Conservation (phyloP, 495 filamentous ascomycete genomes). For the Penicillium longicatenatum region DNA sequence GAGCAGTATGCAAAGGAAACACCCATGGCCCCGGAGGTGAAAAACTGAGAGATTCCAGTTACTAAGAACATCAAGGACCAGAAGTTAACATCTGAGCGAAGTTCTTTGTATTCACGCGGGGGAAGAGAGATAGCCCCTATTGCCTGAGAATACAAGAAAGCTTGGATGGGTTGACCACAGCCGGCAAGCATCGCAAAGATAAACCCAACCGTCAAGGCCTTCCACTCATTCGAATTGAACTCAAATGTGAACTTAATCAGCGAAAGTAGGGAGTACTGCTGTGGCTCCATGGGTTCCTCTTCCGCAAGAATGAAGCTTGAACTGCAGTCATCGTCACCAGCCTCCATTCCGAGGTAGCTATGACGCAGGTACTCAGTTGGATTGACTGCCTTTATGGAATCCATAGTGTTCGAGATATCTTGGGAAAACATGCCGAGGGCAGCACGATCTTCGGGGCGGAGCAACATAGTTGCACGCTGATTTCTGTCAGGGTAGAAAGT, state of each 20-base stretch:
- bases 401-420: slow-evolving; percentile 8
- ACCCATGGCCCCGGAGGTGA: slow-evolving; percentile 69
- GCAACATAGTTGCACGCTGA: slow-evolving; percentile 5
- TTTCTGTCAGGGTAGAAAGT: not conserved
- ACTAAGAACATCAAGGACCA: slow-evolving; percentile 96
- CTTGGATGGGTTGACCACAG: slow-evolving; percentile 80
- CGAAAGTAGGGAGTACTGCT: slow-evolving; percentile 76
- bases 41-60: slow-evolving; percentile 77
- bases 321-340: slow-evolving; percentile 67
- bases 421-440: slow-evolving; percentile 20
- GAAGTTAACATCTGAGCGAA: slow-evolving; percentile 75
- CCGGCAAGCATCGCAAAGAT: slow-evolving; percentile 79
- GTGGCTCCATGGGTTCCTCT: slow-evolving; percentile 44
- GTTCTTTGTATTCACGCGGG: slow-evolving; percentile 39
- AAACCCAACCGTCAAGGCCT: slow-evolving; percentile 74
- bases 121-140: slow-evolving; percentile 68
- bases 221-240: slow-evolving; percentile 78
- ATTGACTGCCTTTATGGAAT: slow-evolving; percentile 3
- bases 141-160: slow-evolving; percentile 88
- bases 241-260: slow-evolving; percentile 80
- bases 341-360: slow-evolving; percentile 14
- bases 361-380: slow-evolving; percentile 6
- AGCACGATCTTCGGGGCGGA: slow-evolving; percentile 19
- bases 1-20: slow-evolving; percentile 81
- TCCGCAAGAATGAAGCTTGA: slow-evolving; percentile 69